A percentile compares a stretch with the other conserved stretches of the same genome.
Evolutionary conservation across 148 eudicot species (phyloP).

Genomic region (Camellia sinensis): DNA sequence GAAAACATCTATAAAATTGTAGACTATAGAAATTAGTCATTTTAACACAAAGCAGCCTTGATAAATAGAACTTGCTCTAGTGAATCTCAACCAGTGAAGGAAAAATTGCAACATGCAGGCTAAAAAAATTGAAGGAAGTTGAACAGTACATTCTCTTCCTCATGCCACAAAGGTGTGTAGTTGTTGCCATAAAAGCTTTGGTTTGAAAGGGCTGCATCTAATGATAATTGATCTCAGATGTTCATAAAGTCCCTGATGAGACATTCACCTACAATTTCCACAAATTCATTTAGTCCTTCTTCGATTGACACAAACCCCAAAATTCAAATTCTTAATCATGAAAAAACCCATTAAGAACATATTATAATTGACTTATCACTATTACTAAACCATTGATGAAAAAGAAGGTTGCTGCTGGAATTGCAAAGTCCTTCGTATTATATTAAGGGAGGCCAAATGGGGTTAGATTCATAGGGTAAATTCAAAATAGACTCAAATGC

Average conservation of each 20-base stretch:
- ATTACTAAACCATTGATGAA: conserved; percentile 50
- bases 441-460: conserved; percentile 27
- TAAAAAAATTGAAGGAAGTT: neutral
- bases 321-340: neutral
- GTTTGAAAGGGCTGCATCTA: conserved; percentile 90
- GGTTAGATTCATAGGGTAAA: conserved; percentile 36
- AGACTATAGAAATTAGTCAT: neutral
- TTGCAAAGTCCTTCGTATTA: conserved; percentile 36
- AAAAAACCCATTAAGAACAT: neutral
- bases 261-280: conserved; percentile 43
- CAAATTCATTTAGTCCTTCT: neutral
- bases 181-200: conserved; percentile 47
- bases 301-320: neutral
- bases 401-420: conserved; percentile 49
- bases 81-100: neutral
- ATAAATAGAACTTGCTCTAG: neutral
- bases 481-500: conserved; percentile 17
- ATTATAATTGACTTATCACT: neutral
- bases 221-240: conserved; percentile 36
- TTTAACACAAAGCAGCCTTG: neutral
- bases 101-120: neutral
- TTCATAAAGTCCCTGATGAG: conserved; percentile 41
- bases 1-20: neutral
- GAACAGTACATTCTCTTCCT: conserved; percentile 52
- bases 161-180: conserved; percentile 43